A percentile compares a stretch with the other conserved stretches of the same genome.
Conservation (phyloP, 2,329 filamentous ascomycete species). For the Penicillium sp. region DNA sequence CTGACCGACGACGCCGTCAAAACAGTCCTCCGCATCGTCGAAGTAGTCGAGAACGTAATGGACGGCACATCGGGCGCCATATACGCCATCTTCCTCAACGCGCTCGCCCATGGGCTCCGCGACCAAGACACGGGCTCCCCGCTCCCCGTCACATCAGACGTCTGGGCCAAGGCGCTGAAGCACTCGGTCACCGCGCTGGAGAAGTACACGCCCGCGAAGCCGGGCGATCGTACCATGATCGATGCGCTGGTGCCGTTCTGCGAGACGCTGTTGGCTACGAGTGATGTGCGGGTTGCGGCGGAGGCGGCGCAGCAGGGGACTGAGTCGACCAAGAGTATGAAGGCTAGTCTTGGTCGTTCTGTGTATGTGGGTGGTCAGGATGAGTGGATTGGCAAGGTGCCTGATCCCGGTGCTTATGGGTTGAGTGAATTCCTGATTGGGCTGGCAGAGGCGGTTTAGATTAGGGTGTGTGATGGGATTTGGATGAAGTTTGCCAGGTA, state of each 20-base stretch:
- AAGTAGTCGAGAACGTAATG: constrained; percentile 69
- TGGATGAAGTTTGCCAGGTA: background rate
- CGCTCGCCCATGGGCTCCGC: constrained; percentile 69
- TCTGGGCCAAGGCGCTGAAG: constrained; percentile 70
- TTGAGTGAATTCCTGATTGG: constrained; percentile 82
- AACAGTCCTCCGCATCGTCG: constrained; percentile 62
- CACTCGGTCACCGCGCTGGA: constrained; percentile 70
- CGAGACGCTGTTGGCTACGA: constrained; percentile 65
- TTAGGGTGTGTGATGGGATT: background rate
- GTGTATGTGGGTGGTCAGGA: constrained; percentile 75
- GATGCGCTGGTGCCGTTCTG: constrained; percentile 91
- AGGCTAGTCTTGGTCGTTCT: constrained; percentile 78
- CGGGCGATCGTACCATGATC: constrained; percentile 85
- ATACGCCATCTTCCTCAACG: constrained; percentile 88
- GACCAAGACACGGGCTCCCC: constrained; percentile 52
- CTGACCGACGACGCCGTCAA: constrained; percentile 60
- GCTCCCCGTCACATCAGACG: constrained; percentile 50
- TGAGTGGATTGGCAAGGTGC: constrained; percentile 69
- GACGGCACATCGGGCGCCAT: constrained; percentile 76
- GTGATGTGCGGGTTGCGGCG: constrained; percentile 71
- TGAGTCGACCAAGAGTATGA: constrained; percentile 87
- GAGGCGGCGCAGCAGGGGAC: constrained; percentile 74
- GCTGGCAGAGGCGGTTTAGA: constrained; percentile 59
- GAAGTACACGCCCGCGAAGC: constrained; percentile 85
- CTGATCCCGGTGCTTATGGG: constrained; percentile 75